Conservation (phyloP, 306 rosid genomes). For the Cicer cuneatum region DNA sequence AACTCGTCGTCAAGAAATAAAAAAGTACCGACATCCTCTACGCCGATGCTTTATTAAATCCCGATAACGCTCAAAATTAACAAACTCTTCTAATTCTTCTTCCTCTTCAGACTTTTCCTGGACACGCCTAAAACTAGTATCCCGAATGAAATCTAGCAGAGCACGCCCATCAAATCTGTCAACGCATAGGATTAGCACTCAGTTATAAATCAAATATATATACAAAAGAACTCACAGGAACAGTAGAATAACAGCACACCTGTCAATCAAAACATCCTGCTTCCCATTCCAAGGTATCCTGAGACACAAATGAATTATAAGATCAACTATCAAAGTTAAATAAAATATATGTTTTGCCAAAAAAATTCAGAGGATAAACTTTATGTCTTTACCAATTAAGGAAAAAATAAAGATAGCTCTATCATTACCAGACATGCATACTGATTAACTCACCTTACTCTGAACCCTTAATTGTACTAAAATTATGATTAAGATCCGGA, state of each 20-base stretch:
- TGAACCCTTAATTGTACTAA: not conserved
- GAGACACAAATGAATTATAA: constrained; percentile 37
- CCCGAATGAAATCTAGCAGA: constrained; percentile 93
- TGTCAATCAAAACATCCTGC: constrained; percentile 87
- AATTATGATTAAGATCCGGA: not conserved
- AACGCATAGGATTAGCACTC: constrained; percentile 26
- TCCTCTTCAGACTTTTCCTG: constrained; percentile 91
- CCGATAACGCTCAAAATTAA: constrained; percentile 99
- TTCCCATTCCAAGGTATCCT: constrained; percentile 99
- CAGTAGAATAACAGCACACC: constrained; percentile 48
- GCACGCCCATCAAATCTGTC: constrained; percentile 98
- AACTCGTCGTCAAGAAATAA: constrained; percentile 54
- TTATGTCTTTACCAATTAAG: not conserved
- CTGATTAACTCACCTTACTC: constrained; percentile 6
- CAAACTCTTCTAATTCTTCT: constrained; percentile 99
- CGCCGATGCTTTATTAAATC: constrained; percentile 99
- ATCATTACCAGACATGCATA: constrained; percentile 9
- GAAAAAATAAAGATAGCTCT: not conserved
- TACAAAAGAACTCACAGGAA: not conserved
- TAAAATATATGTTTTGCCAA: constrained; percentile 1
- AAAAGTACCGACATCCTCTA: constrained; percentile 99
- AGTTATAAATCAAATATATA: constrained; percentile 1
- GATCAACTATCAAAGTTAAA: not conserved
- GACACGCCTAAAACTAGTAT: constrained; percentile 65
- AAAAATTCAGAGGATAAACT: not conserved